Conservation (phyloP, 2,329 filamentous ascomycete genomes). For the Aureobasidium sp. region DNA sequence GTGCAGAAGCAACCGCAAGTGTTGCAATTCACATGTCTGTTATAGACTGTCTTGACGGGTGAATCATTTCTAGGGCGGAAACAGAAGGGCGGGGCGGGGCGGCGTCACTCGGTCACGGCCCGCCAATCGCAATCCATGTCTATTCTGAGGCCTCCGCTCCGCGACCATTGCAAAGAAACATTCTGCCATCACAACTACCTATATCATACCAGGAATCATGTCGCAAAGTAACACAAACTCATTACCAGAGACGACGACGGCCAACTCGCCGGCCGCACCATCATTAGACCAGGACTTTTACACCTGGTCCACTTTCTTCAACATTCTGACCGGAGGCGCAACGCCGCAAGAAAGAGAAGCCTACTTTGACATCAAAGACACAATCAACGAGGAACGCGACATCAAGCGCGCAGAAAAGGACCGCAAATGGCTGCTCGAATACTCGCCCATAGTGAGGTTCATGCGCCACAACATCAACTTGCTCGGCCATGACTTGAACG, state of each 20-base stretch:
- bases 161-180: neutral
- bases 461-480: constrained; percentile 72
- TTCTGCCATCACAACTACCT: neutral
- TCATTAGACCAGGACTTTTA: constrained; percentile 34
- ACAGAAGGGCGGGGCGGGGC: neutral
- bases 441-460: constrained; percentile 83
- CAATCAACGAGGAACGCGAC: constrained; percentile 67
- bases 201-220: neutral
- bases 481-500: constrained; percentile 69
- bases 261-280: constrained; percentile 15
- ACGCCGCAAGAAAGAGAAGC: constrained; percentile 61
- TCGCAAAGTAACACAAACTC: constrained; percentile 12
- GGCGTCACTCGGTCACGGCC: neutral
- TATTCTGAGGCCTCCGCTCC: constrained; percentile 4
- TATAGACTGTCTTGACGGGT: neutral
- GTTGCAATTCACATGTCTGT: constrained; percentile 3
- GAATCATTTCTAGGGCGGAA: constrained; percentile 5
- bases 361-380: constrained; percentile 72
- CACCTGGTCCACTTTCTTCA: constrained; percentile 79
- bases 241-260: constrained; percentile 6
- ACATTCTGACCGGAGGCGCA: constrained; percentile 68
- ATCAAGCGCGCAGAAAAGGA: constrained; percentile 74
- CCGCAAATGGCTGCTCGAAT: constrained; percentile 75
- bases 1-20: constrained; percentile 9
- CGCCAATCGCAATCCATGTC: constrained; percentile 15